These are phyloP conservation scores for Cryptococcus sp. DNA, from an alignment of 1,284 basidiomycete genomes.

Conservation along the genomic window DNA sequence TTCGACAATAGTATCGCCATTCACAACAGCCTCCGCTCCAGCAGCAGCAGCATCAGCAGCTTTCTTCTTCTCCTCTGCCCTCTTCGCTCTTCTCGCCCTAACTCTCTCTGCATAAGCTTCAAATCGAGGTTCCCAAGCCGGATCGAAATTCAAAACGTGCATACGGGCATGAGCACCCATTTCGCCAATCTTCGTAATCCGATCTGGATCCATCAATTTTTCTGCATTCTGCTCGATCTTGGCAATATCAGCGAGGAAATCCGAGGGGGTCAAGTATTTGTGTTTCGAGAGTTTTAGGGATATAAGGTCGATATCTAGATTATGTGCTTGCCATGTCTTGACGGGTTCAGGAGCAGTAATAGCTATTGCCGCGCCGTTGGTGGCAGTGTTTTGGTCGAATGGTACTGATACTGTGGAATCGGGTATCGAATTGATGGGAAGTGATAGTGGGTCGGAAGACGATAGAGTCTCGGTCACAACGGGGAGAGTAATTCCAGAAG, in stretches of 20 bases:
- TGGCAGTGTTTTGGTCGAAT: too few relatives aligned
- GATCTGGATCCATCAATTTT: constrained; percentile 66
- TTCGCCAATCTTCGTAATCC: constrained; percentile 75
- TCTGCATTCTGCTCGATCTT: constrained; percentile 87
- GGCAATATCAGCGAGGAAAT: constrained; percentile 81
- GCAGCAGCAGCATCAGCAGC: constrained; percentile 20
- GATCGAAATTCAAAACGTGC: constrained; percentile 80
- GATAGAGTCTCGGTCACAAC: background rate
- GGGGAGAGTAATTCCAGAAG: background rate
- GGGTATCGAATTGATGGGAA: background rate
- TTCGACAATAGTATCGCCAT: background rate
- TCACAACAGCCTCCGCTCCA: background rate
- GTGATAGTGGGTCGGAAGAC: background rate
- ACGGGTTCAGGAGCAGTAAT: too few relatives aligned
- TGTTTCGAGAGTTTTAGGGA: constrained; percentile 79
- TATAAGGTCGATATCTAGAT: constrained; percentile 89
- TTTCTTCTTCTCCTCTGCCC: constrained; percentile 56
- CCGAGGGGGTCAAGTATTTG: constrained; percentile 78
- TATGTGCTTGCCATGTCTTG: constrained; percentile 53
- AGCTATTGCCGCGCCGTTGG: too few relatives aligned
- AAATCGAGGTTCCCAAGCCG: constrained; percentile 75
- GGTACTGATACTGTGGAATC: too few relatives aligned
- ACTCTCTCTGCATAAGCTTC: constrained; percentile 81
- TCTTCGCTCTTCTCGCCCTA: constrained; percentile 57
- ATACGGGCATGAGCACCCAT: constrained; percentile 85